Base-by-base conservation (phyloP, 345 rosid genomes). In the Geranium rotundifolium region DNA sequence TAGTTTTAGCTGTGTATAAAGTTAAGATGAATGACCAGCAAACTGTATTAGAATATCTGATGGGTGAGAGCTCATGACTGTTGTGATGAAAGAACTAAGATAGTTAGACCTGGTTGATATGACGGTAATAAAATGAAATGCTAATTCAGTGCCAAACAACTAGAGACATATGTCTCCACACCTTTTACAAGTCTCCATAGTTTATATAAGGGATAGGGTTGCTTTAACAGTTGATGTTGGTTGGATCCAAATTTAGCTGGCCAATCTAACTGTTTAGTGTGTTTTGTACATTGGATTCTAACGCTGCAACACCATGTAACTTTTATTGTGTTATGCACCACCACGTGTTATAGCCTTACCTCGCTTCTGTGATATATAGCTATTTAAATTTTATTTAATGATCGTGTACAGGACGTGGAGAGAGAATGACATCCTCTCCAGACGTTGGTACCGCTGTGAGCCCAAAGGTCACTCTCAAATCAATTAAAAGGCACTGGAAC, bases 401-500 rank as follows among this genome's bases (percentile, higher is more conserved):
- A 3, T 4, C 9, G 14, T 69, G 18, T 27, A 63, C 72, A 85
- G 95, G 73, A 62, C 65, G 60, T 5, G 73, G 55, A 34, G 66
- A 75, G 67, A 75, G 60, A 63, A 71, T 63, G 23, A 57, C 9
- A 64, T 60, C 59, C 72, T 76, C 80, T 59, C 77, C 77, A 16
- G 71, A 69, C 71, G 63, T 37, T 63, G 69, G 62, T 30, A 57
- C 58, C 12, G 37, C 69, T 58, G 76, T 77, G 74, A 83, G 79
- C 64, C 69, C 80, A 50, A 77, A 78, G 56, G 75, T 65, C 57
- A 60, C 67, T 56, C 67, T 69, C 73, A 65, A 58, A 71, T 76
- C 85, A 67, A 70, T 74, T 63, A 79, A 90, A 78, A 75, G 76
- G 65, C 72, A 72, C 60, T 60, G 68, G 57, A 73, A 69, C 57